Percentiles rank a stretch among this genome's conserved stretches.
These are phyloP conservation scores for Yamadazyma trypodendri DNA, from an alignment of 1,139 yeast genomes.

Conservation along the genomic window DNA sequence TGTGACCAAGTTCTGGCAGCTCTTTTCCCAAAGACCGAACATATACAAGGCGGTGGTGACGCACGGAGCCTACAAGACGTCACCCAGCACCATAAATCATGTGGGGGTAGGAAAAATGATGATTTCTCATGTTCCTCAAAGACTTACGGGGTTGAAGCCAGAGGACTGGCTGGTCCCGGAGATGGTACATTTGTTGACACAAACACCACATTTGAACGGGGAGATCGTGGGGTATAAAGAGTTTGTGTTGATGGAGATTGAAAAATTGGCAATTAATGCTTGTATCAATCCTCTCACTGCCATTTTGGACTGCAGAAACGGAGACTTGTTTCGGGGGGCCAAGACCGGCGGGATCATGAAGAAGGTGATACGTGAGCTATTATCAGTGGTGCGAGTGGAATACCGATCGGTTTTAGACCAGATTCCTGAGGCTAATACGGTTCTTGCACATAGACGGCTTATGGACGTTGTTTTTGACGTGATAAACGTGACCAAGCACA, in stretches of 20 bases:
- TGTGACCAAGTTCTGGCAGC: conserved; percentile 55
- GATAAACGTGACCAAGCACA: conserved; percentile 48
- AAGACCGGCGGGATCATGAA: conserved; percentile 32
- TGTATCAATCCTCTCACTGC: conserved; percentile 77
- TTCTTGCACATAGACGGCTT: conserved; percentile 44
- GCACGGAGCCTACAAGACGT: conserved; percentile 66
- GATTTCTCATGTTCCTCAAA: conserved; percentile 22
- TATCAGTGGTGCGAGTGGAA: conserved; percentile 36
- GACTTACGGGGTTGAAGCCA: not conserved
- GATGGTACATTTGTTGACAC: conserved; percentile 31
- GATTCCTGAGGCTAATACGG: conserved; percentile 36
- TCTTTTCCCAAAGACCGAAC: conserved; percentile 44
- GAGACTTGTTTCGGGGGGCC: conserved; percentile 50
- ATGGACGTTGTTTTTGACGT: conserved; percentile 47
- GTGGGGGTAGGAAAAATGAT: conserved; percentile 66
- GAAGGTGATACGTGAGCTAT: conserved; percentile 47
- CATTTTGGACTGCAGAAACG: conserved; percentile 67
- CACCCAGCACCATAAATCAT: conserved; percentile 54
- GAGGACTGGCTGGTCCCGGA: conserved; percentile 20
- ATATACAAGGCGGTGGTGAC: conserved; percentile 74
- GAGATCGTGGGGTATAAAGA: conserved; percentile 49
- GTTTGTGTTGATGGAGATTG: conserved; percentile 62
- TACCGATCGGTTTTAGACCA: conserved; percentile 27
- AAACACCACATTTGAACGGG: conserved; percentile 39
- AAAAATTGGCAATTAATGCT: conserved; percentile 72